These are phyloP conservation scores for Acanthamoeba castellanii DNA, from an alignment of 208 protist genomes.

Conservation along the genomic window DNA sequence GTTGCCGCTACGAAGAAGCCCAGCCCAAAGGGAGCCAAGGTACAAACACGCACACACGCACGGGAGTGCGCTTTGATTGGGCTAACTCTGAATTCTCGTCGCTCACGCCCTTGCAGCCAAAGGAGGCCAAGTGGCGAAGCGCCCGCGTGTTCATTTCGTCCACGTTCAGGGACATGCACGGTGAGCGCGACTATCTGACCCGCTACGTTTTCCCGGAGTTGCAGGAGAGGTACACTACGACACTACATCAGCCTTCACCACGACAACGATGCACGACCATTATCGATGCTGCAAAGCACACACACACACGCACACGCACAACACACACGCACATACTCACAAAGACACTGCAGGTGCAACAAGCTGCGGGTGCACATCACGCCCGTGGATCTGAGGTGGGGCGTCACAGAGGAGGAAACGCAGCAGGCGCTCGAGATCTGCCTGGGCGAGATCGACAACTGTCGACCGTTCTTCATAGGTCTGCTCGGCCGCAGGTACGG, in stretches of 20 bases:
- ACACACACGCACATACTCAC: background rate
- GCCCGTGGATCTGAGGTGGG: conserved; percentile 96
- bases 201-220: conserved; percentile 95
- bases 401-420: conserved; percentile 92
- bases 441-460: conserved; percentile 95
- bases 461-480: conserved; percentile 93
- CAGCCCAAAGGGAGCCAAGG: background rate
- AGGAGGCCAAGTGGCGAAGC: conserved; percentile 60
- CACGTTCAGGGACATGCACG: conserved; percentile 97
- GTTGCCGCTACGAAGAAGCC: background rate
- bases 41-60: too few species aligned
- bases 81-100: background rate
- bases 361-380: conserved; percentile 87
- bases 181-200: conserved; percentile 94
- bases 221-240: conserved; percentile 80
- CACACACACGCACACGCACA: too few species aligned
- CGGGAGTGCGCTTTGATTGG: too few species aligned
- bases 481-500: conserved; percentile 92
- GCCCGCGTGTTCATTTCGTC: conserved; percentile 95
- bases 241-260: background rate
- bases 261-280: too few species aligned
- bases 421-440: conserved; percentile 91
- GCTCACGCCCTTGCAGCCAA: background rate
- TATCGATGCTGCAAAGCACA: background rate
- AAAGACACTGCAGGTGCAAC: conserved; percentile 19